Evolutionary conservation across 257 asterid genomes (phyloP).

Genomic region (Fraxinus americana): DNA sequence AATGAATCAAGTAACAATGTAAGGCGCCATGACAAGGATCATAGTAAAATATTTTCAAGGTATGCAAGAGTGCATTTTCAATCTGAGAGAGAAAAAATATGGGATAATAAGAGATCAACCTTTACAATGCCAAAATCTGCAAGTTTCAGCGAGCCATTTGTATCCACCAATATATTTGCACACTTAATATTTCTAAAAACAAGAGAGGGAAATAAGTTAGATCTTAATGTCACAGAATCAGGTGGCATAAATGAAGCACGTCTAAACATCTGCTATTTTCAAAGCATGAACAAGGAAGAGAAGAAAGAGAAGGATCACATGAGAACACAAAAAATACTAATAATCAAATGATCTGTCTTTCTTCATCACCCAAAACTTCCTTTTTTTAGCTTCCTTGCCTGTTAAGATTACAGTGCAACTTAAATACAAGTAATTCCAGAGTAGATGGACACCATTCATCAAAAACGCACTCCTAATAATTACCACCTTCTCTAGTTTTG

Average conservation of each 20-base stretch:
- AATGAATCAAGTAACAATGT: slow-evolving; percentile 26
- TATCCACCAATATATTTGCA: slow-evolving; percentile 89
- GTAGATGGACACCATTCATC: no score
- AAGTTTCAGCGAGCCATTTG: slow-evolving; percentile 86
- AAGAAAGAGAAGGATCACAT: background rate
- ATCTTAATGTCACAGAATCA: slow-evolving; percentile 15
- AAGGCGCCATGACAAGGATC: slow-evolving; percentile 7
- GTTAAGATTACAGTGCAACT: no score
- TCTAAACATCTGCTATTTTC: background rate
- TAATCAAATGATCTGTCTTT: background rate
- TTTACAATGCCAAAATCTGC: slow-evolving; percentile 98
- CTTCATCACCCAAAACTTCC: background rate
- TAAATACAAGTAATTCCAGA: no score
- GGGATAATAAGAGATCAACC: slow-evolving; percentile 39
- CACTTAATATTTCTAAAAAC: slow-evolving; percentile 85
- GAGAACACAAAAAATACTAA: background rate
- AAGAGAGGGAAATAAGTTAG: slow-evolving; percentile 26
- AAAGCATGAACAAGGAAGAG: background rate
- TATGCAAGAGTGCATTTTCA: background rate
- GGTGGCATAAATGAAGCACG: slow-evolving; percentile 6
- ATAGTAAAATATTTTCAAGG: slow-evolving; percentile 17
- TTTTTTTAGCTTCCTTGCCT: background rate
- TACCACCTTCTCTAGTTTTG: no score
- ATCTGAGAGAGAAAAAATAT: slow-evolving; percentile 21
- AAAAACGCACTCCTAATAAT: no score